A percentile compares a stretch with the other conserved stretches of the same genome.
phyloP scores from a whole-genome alignment of 139 green algal species.

The Limnomonas spitsbergensis region DNA sequence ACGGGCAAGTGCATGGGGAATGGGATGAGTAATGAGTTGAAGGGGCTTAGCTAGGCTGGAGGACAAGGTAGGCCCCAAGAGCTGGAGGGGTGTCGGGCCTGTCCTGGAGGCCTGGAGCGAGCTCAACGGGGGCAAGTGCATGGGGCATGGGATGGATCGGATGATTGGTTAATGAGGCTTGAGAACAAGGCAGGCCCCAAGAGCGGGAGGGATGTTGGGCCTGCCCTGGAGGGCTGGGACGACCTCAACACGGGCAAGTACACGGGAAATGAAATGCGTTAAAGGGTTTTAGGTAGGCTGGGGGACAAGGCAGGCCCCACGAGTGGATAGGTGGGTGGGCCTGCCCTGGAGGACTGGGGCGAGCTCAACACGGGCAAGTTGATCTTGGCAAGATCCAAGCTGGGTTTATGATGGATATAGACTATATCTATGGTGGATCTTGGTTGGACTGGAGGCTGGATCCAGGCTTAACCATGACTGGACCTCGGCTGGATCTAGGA shows the following conservation, averaged over 20 bases:
- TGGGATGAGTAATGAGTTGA: too few relatives aligned
- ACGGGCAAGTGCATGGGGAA: too few relatives aligned
- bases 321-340: constrained; percentile 65
- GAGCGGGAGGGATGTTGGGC: constrained; percentile 69
- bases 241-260: constrained; percentile 82
- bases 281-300: constrained; percentile 17
- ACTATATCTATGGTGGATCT: too few relatives aligned
- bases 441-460: too few relatives aligned
- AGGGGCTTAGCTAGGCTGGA: constrained; percentile 31
- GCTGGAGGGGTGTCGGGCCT: constrained; percentile 67
- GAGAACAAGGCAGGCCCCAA: constrained; percentile 41
- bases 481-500: too few relatives aligned
- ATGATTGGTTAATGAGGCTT: constrained; percentile 33
- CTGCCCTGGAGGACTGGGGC: constrained; percentile 79
- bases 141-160: too few relatives aligned
- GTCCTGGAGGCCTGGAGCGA: constrained; percentile 86
- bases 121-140: constrained; percentile 76
- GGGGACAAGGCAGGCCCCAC: constrained; percentile 41
- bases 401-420: too few relatives aligned
- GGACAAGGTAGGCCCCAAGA: constrained; percentile 40
- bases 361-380: constrained; percentile 82
- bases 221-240: constrained; percentile 79
- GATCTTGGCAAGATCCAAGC: too few relatives aligned
- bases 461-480: too few relatives aligned
- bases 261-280: too few relatives aligned